Base-by-base conservation (phyloP, 2,329 filamentous ascomycete genomes). In the Davidsoniella eucalypti region DNA sequence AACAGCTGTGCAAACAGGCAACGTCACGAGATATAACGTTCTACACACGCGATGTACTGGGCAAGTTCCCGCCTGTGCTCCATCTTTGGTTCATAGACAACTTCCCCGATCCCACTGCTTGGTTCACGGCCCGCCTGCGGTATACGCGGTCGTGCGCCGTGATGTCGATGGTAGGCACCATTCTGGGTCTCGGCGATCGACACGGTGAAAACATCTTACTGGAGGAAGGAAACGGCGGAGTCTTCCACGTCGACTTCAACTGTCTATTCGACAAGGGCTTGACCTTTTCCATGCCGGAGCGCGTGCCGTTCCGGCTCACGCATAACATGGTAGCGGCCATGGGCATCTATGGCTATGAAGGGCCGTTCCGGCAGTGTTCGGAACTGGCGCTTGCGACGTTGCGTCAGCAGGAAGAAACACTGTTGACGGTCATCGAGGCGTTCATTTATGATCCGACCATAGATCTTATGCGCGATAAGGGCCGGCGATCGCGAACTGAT, bases 291-390 rank as follows among this genome's bases (percentile, higher is more conserved):
- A 94, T 93, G 64, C 90, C 92, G 0, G 92, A 99, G 65, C 73
- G 84, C 26, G 92, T 98, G 1, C 93, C 92, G 2, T 99, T 98
- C 71, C 84, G 93, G 14, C 73, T 98, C 40, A 98, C 92, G 3
- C 90, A 95, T 71, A 98, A 98, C 66, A 96, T 98, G 90, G 78
- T 93, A 36, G 86, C 94, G 56, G 93, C 92, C 9, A 96, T 98
- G 80, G 92, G 92, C 4, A 81, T 93, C 18, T 90, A 93, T 61
- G 87, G 88, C 54, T 87, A 92, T 61, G 92, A 96, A 63, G 85
- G 92, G 0, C 88, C 92, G 0, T 99, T 95, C 65, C 76, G 88
- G 40, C 84, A 85, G 59, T 90, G 86, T 45, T 90, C 84, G 54
- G 93, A 98, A 65, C 73, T 96, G 54, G 94, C 87, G 9, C 72